These are phyloP conservation scores for Microdochium trichocladiopsis DNA, from an alignment of 2,329 filamentous ascomycete species.

Conservation along the genomic window DNA sequence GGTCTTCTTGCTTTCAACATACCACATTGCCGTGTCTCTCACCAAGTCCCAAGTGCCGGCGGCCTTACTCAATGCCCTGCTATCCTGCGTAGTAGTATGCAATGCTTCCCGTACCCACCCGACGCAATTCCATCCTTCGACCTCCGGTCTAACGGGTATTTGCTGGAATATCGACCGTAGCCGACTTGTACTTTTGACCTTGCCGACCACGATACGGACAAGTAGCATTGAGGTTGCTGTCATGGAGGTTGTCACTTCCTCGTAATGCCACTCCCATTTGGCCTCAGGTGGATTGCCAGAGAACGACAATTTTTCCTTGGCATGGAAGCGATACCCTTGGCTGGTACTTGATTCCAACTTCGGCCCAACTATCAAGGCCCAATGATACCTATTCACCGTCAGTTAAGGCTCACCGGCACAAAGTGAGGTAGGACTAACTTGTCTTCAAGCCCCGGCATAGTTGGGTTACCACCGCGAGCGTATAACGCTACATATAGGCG, in stretches of 20 bases:
- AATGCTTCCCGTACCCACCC: neutral
- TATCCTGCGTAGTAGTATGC: neutral
- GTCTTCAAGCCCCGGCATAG: neutral
- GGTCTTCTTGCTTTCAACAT: neutral
- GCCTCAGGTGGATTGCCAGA: neutral
- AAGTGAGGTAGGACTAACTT: neutral
- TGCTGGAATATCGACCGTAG: neutral
- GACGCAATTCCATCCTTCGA: neutral
- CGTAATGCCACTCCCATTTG: neutral
- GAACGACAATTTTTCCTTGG: neutral
- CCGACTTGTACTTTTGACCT: neutral
- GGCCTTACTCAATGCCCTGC: neutral
- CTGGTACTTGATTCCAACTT: neutral
- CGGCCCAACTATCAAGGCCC: neutral
- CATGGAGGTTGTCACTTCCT: neutral
- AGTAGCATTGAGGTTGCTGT: neutral
- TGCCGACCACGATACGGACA: neutral
- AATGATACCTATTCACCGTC: conserved; percentile 1
- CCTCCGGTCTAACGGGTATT: neutral
- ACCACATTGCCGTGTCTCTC: neutral
- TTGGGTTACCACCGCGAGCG: neutral
- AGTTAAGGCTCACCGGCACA: neutral
- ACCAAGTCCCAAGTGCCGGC: neutral
- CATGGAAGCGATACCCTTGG: neutral
- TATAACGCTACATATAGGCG: neutral